Evolutionary conservation across 2,329 filamentous ascomycete genomes (phyloP), one percentile per base, ranked within the genome.

Genomic region (Scedosporium minutisporum): DNA sequence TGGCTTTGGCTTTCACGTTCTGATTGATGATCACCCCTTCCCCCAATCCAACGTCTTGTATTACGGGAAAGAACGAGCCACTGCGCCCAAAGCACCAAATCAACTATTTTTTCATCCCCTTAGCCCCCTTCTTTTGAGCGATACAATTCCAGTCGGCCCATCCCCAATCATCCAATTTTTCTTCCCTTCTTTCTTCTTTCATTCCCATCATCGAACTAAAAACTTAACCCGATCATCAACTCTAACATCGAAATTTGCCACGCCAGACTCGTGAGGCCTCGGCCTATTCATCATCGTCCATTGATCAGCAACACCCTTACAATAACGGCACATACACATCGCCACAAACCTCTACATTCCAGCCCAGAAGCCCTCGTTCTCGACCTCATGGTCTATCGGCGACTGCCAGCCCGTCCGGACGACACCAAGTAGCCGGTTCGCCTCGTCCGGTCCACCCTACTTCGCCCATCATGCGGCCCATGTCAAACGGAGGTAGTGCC

Each of bases 291-390:
- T 64, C 64, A 65, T 64, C 65, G 65, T 65, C 62, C 61, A 59
- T 12, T 62, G 61, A 63, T 55, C 65, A 57, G 64, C 62, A 72
- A 60, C 64, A 72, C 38, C 69, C 79, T 57, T 84, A 82, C 67
- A 79, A 79, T 71, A 80, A 78, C 75, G 74, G 75, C 65, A 71
- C 71, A 67, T 80, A 81, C 70, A 76, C 76, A 60, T 83, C 82
- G 57, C 80, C 82, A 42, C 73, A 77, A 46, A 70, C 74, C 62
- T 69, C 77, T 25, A 74, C 74, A 21, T 79, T 78, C 65, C 75
- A 77, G 48, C 76, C 80, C 25, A 77, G 76, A 61, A 85, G 82
- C 63, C 82, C 82, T 33, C 68, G 78, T 62, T 77, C 80, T 18
- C 81, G 82, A 65, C 73, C 80, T 16, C 81, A 81, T 65, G 75